phyloP scores from a whole-genome alignment of 768 basidiomycete species.

The Boletus reticulatus region DNA sequence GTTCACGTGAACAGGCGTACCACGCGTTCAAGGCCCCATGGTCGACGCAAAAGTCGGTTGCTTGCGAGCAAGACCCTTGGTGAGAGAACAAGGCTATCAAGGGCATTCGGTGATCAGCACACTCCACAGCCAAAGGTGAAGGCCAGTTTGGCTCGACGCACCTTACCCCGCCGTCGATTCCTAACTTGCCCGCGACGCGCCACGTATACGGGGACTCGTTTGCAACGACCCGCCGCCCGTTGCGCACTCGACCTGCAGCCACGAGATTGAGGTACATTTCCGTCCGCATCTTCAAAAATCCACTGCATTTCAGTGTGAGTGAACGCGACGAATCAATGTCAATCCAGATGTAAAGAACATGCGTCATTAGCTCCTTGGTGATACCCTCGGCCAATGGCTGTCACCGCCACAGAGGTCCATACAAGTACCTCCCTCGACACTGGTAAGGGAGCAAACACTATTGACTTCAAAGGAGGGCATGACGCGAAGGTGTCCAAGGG shows the following conservation, averaged over 20 bases:
- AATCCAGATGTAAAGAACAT: slow-evolving; percentile 26
- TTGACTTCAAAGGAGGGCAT: slow-evolving; percentile 32
- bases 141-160: slow-evolving; percentile 22
- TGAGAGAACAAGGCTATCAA: too few relatives aligned
- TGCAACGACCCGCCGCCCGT: slow-evolving; percentile 44
- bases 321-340: too few relatives aligned
- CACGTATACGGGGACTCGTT: slow-evolving; percentile 38
- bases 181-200: slow-evolving; percentile 48
- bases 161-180: slow-evolving; percentile 40
- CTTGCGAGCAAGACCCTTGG: slow-evolving; percentile 45
- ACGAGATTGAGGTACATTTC: slow-evolving; percentile 35
- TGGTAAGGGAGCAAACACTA: slow-evolving; percentile 45
- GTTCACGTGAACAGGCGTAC: slow-evolving; percentile 50
- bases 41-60: slow-evolving; percentile 42
- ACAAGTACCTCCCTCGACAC: slow-evolving; percentile 49
- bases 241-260: slow-evolving; percentile 24
- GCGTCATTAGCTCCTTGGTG: slow-evolving; percentile 43
- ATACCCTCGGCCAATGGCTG: slow-evolving; percentile 42
- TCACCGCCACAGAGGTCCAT: slow-evolving; percentile 53
- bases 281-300: too few relatives aligned
- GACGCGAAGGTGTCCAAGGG: background rate
- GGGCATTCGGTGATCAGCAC: too few relatives aligned
- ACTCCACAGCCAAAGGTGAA: background rate
- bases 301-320: slow-evolving; percentile 36
- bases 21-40: slow-evolving; percentile 43